Evolutionary conservation across 768 basidiomycete genomes (phyloP).

Genomic region (Infundibulicybe gibba): DNA sequence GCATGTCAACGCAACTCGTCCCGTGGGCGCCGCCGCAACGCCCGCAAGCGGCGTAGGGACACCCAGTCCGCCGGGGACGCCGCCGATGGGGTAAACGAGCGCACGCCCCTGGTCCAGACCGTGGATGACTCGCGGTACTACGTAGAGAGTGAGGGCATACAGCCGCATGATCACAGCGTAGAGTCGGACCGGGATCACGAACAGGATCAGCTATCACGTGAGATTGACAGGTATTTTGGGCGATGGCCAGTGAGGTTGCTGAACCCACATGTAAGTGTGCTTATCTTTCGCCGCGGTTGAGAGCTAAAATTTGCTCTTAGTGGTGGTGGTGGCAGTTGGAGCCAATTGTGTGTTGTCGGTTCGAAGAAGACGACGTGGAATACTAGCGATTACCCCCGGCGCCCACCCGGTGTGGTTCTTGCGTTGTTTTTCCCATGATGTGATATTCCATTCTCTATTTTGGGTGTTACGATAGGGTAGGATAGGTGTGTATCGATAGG

Average conservation of each 20-base stretch:
- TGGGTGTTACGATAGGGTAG: neutral
- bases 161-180: constrained; percentile 6
- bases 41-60: constrained; percentile 13
- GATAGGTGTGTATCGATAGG: no score
- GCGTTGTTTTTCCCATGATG: constrained; percentile 1
- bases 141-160: neutral
- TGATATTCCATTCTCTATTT: neutral
- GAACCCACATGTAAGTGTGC: constrained; percentile 60
- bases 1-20: constrained; percentile 19
- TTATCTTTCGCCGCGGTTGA: neutral
- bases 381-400: constrained; percentile 11
- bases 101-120: constrained; percentile 26
- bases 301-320: constrained; percentile 27
- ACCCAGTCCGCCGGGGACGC: constrained; percentile 3
- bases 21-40: constrained; percentile 7
- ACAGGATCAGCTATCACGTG: constrained; percentile 35
- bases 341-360: constrained; percentile 61
- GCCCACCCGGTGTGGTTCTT: no score
- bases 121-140: constrained; percentile 3
- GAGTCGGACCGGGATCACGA: constrained; percentile 25
- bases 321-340: constrained; percentile 87
- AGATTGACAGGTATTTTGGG: constrained; percentile 58
- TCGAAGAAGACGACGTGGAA: constrained; percentile 50
- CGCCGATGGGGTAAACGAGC: constrained; percentile 26
- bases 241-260: constrained; percentile 64